These are phyloP conservation scores for Cyberlindnera bimundalis DNA, from an alignment of 805 yeast species.

Conservation along the genomic window DNA sequence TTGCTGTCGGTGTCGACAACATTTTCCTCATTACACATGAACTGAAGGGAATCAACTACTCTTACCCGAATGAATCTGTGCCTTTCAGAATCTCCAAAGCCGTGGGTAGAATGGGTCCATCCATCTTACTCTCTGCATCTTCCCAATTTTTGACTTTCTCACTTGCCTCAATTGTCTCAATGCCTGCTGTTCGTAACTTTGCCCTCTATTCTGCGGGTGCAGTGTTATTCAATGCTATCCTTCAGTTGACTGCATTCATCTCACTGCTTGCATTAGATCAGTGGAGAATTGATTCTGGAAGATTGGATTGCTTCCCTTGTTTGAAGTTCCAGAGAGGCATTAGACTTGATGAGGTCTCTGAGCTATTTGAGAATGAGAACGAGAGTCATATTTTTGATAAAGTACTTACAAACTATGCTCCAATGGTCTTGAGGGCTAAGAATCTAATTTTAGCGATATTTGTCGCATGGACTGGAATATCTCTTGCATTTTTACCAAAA, in stretches of 20 bases:
- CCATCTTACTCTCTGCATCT: conserved; percentile 71
- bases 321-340: conserved; percentile 28
- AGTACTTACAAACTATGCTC: conserved; percentile 47
- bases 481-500: conserved; percentile 65
- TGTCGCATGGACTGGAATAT: conserved; percentile 59
- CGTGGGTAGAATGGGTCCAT: conserved; percentile 78
- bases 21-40: conserved; percentile 85
- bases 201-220: conserved; percentile 91
- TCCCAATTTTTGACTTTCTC: conserved; percentile 79
- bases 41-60: conserved; percentile 49
- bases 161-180: conserved; percentile 74
- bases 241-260: conserved; percentile 81
- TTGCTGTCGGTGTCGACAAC: conserved; percentile 96
- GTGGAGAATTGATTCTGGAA: conserved; percentile 50
- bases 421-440: conserved; percentile 48
- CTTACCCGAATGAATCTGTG: conserved; percentile 44
- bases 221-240: conserved; percentile 64
- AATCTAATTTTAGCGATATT: conserved; percentile 52
- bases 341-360: conserved; percentile 23
- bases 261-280: conserved; percentile 70
- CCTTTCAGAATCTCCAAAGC: conserved; percentile 62
- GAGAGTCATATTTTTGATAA: conserved; percentile 35
- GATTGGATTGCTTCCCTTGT: conserved; percentile 64
- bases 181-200: conserved; percentile 96
- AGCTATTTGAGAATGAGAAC: conserved; percentile 27